Conservation (phyloP, 768 basidiomycete genomes). For the Thelephora ganbajun region DNA sequence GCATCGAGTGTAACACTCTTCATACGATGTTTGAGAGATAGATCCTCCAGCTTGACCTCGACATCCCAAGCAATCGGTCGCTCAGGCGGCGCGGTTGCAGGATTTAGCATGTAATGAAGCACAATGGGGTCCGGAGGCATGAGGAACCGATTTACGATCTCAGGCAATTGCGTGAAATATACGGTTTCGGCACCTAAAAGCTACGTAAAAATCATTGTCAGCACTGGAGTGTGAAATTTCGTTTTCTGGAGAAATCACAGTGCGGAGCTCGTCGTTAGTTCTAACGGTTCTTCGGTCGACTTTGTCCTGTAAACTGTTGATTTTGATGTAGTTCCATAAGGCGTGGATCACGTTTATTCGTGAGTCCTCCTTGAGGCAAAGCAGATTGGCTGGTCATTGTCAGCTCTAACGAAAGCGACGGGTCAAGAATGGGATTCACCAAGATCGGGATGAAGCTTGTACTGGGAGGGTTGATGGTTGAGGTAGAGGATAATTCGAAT, state of each 20-base stretch:
- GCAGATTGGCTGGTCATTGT: conserved; percentile 32
- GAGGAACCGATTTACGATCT: conserved; percentile 72
- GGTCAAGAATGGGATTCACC: conserved; percentile 24
- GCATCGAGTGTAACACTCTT: conserved; percentile 46
- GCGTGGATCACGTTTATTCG: conserved; percentile 69
- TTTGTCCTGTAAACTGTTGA: conserved; percentile 72
- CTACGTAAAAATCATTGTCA: conserved; percentile 20
- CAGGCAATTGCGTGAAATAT: conserved; percentile 69
- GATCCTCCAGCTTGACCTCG: conserved; percentile 80
- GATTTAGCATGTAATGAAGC: conserved; percentile 64
- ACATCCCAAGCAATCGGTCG: conserved; percentile 63
- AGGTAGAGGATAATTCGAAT: conserved; percentile 76
- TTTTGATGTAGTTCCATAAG: conserved; percentile 88
- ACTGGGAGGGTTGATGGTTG: conserved; percentile 80
- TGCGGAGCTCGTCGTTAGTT: conserved; percentile 51
- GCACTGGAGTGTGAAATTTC: conserved; percentile 6
- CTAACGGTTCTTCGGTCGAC: conserved; percentile 58
- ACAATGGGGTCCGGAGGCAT: conserved; percentile 67
- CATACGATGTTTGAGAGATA: conserved; percentile 59
- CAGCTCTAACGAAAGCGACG: neutral
- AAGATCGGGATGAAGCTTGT: conserved; percentile 64
- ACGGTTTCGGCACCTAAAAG: conserved; percentile 61
- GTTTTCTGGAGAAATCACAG: conserved; percentile 24
- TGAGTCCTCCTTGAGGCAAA: conserved; percentile 78
- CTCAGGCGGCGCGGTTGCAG: conserved; percentile 46